Base-by-base conservation (phyloP, 78 protist genomes). In the Planoprotostelium fungivorum region DNA sequence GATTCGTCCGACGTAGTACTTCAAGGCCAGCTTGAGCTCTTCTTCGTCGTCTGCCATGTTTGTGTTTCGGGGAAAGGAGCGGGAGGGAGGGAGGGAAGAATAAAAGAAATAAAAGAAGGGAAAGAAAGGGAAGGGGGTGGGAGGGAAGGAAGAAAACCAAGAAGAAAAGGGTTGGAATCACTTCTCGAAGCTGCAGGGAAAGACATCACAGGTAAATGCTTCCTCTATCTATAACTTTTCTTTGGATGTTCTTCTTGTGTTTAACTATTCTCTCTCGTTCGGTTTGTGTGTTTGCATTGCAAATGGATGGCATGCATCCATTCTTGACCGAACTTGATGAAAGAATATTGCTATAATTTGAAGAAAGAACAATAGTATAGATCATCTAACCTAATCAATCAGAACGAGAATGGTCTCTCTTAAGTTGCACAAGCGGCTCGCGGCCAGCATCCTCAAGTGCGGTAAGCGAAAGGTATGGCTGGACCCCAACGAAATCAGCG, bases 401-500 rank as follows among this genome's bases (percentile, higher is more conserved):
- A 1, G 38, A 16, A 29, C 89, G 5, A 93, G 73, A 85, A 97
- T 97, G 98, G 97, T 95, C 87, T 93, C 95, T 34, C 98, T 97
- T 35, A 86, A 87, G 84, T 89, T 96, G 34, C 99, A 98, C 97
- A 98, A 98, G 97, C 94, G 99, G 39, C 96, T 99, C 34, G 99
- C 99, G 29, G 98, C 99, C 38, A 86, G 97, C 89, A 97, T 99
- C 84, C 97, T 99, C 87, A 96, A 98, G 93, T 98, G 99, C 96
- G 99, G 99, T 63, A 84, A 95, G 91, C 89, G 97, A 84, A 97
- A 98, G 93, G 95, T 99, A 73, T 99, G 99, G 99, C 89, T 99
- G 5, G 99, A 98, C 95, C 99, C 99, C 88, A 96, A 96, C 93
- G 99, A 99, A 93, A 88, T 92, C 90, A 29, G 83, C 84, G 99